These are phyloP conservation scores for Globisporangium orthogonon DNA, from an alignment of 352 stramenopile genomes.

Conservation along the genomic window DNA sequence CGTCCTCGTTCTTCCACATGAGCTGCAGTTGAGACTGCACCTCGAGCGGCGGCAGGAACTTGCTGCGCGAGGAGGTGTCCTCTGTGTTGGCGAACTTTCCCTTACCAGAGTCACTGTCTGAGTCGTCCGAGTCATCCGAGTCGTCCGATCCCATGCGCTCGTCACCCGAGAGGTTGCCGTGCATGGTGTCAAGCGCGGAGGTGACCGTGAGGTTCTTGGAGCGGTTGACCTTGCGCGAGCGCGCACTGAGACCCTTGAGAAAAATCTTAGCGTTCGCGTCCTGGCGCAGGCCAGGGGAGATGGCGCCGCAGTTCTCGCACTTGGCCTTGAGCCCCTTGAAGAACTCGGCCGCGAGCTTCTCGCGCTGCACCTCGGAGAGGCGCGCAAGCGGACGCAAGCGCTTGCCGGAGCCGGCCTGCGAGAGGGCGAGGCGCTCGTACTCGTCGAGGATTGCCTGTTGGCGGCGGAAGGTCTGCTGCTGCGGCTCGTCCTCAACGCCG, in stretches of 20 bases:
- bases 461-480: constrained; percentile 63
- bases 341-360: constrained; percentile 87
- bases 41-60: constrained; percentile 94
- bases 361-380: constrained; percentile 61
- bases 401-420: constrained; percentile 22
- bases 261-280: constrained; percentile 98
- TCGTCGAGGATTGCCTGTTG: constrained; percentile 86
- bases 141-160: constrained; percentile 19
- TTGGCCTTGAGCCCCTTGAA: constrained; percentile 89
- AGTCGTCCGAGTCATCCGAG: constrained; percentile 63
- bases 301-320: constrained; percentile 97
- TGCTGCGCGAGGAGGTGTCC: constrained; percentile 69
- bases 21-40: constrained; percentile 93
- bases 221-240: constrained; percentile 76
- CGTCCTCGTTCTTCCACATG: constrained; percentile 92
- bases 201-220: constrained; percentile 78
- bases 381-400: constrained; percentile 47
- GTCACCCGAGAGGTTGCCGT: constrained; percentile 57
- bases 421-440: constrained; percentile 84
- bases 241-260: constrained; percentile 81
- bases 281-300: constrained; percentile 93
- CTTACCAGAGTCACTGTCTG: constrained; percentile 31
- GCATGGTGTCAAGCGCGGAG: constrained; percentile 77
- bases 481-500: constrained; percentile 76
- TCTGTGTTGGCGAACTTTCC: constrained; percentile 50